Evolutionary conservation across 139 green algal genomes (phyloP).

Genomic region (Closterium sp.): DNA sequence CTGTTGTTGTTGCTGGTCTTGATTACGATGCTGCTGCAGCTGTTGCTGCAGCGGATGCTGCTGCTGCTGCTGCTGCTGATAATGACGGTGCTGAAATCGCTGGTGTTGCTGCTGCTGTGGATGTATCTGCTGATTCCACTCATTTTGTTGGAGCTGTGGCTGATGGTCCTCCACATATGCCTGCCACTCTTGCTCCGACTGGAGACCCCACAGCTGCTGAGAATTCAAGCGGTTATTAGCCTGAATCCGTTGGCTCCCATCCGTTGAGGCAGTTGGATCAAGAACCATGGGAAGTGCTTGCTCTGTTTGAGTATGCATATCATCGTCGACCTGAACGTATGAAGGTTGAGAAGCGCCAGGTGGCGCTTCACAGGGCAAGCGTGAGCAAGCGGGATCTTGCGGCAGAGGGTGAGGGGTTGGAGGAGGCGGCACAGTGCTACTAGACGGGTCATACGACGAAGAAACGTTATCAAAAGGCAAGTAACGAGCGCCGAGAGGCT

Average conservation of each 20-base stretch:
- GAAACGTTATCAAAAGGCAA: background rate
- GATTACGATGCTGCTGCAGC: no score
- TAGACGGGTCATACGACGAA: background rate
- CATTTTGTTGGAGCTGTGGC: background rate
- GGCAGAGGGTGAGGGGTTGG: background rate
- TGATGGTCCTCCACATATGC: background rate
- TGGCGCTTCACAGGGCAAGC: background rate
- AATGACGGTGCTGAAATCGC: background rate
- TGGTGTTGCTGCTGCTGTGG: background rate
- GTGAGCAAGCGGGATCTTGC: background rate
- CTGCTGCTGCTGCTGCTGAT: background rate
- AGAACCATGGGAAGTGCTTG: background rate
- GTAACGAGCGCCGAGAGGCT: no score
- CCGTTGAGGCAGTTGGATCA: background rate
- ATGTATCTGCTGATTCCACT: background rate
- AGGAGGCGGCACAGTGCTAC: background rate
- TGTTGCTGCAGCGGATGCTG: no score
- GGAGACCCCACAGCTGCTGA: background rate
- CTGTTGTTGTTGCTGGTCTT: background rate
- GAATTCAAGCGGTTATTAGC: background rate
- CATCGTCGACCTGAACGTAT: background rate
- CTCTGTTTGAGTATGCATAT: background rate
- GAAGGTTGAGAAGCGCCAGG: background rate
- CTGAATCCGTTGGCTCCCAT: background rate
- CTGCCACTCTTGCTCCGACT: background rate